Conservation (phyloP, 768 basidiomycete species). For the Podaxis sp. region DNA sequence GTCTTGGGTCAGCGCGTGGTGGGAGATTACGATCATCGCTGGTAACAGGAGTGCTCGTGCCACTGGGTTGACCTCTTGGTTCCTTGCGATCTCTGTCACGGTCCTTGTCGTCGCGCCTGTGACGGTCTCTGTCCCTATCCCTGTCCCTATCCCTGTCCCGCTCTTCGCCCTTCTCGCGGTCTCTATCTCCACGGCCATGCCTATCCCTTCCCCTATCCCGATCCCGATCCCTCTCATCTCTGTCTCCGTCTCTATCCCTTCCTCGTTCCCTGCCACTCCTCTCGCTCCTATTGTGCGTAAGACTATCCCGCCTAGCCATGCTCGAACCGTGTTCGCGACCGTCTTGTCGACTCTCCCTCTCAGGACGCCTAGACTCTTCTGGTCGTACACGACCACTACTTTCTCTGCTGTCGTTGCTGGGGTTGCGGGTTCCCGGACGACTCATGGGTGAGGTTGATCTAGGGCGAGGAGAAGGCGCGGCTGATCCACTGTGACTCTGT, state of each 20-base stretch:
- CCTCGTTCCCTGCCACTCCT: conserved; percentile 44
- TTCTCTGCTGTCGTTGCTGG: conserved; percentile 69
- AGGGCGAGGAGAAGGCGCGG: conserved; percentile 56
- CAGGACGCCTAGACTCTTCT: conserved; percentile 51
- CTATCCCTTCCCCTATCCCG: conserved; percentile 39
- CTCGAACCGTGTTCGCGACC: conserved; percentile 38
- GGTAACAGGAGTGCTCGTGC: conserved; percentile 31
- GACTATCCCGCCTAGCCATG: conserved; percentile 46
- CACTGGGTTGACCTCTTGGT: conserved; percentile 53
- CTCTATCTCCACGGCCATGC: conserved; percentile 46
- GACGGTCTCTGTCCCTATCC: conserved; percentile 54
- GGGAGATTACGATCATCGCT: conserved; percentile 58
- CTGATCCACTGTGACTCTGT: conserved; percentile 52
- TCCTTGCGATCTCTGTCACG: conserved; percentile 61
- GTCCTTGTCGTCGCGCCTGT: conserved; percentile 61
- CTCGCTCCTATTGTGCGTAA: conserved; percentile 53
- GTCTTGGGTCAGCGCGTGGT: conserved; percentile 60
- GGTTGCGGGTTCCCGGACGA: conserved; percentile 66
- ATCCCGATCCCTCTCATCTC: conserved; percentile 45
- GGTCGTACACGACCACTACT: conserved; percentile 64
- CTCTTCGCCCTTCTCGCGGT: conserved; percentile 52
- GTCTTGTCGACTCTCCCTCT: conserved; percentile 53
- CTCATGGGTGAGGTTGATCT: conserved; percentile 68
- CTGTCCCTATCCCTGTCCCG: conserved; percentile 60
- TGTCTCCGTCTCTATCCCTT: conserved; percentile 30